Evolutionary conservation across 2,329 filamentous ascomycete genomes (phyloP), one percentile per base, ranked within the genome.

Genomic region (Chalara sp.): DNA sequence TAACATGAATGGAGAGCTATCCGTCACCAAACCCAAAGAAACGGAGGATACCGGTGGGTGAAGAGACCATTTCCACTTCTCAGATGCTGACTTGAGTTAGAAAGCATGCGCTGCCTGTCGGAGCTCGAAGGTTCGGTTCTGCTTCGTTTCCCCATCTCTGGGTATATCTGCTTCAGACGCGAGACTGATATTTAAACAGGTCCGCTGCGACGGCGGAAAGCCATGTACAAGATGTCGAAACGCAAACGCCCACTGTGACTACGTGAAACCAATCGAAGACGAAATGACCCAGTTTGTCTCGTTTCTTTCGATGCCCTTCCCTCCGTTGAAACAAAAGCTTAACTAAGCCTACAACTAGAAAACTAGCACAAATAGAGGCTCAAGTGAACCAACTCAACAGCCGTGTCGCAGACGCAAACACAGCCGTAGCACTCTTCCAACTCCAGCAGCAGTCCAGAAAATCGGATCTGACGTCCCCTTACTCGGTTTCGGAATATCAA

Each of bases 181-280:
- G 21, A n/a, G 29, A 44, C 29, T 11, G 39, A 43, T 28, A 21
- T 12, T 43, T 37, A 13, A n/a, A 46, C 43, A 58, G 56, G 30
- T 58, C 29, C 47, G 48, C 43, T 58, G 56, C 48, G 56, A 58
- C 28, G 56, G 56, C 5, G 56, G 56, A 5, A 58, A 58, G 40
- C 56, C 56, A 21, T 58, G 56, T 30, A 44, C 48, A 6, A 39
- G 56, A 32, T 58, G 56, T 32, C 50, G 45, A 30, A 52, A 47
- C 28, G 47, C 49, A 28, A 55, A 54, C 10, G 43, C 51, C 3
- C 48, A 48, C 28, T 58, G 56, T 32, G 54, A 56, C 39, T 58
- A 53, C 43, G 41, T 55, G 13, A 50, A 52, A 45, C 53, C 49
- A 5, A 40, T 47, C 6, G 30, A 43, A 12, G 56, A 58, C 46